Base-by-base conservation (phyloP, 768 basidiomycete species). In the Amanita rubescens region DNA sequence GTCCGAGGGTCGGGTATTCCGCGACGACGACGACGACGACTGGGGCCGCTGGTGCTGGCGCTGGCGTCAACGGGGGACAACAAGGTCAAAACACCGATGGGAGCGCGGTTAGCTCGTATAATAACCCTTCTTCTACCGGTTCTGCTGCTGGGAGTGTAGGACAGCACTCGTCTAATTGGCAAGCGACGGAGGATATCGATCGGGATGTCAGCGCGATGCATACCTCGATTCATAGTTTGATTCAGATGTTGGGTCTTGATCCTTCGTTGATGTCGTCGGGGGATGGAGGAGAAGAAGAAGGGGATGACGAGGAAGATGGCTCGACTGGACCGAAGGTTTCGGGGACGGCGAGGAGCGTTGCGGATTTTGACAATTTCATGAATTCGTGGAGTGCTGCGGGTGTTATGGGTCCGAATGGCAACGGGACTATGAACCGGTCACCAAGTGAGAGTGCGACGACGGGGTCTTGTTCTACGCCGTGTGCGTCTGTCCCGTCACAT, bases 131-230 rank as follows among this genome's bases (percentile, higher is more conserved):
- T 30, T 8, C 27, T 3, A n/a, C n/a, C n/a, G 19, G 20, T 17
- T n/a, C 33, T 19, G 25, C n/a, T 8, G 2, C 3, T 10, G 17
- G 10, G 47, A 38, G n/a, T 37, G 35, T 15, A 19, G 48, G 34
- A 22, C 34, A 17, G 4, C 68, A 17, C 65, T 20, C 54, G 54
- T 30, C 64, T 85, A 76, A 58, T 69, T 90, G 87, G 73, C 77
- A 73, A 44, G 75, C 72, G 32, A 73, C 87, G 0, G 63, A 74
- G 24, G 85, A 85, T 56, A 83, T 93, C 42, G 81, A 84, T 55
- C 75, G 77, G 43, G 86, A 89, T 53, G 87, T 93, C 24, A 82
- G 84, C 57, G 78, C 80, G 34, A 67, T 92, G 50, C 80, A 86
- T 56, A 71, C 69, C 11, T 82, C 79, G 55, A 82, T 94, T 39